Evolutionary conservation across 306 rosid genomes (phyloP).

Genomic region (Dryas octopetala): DNA sequence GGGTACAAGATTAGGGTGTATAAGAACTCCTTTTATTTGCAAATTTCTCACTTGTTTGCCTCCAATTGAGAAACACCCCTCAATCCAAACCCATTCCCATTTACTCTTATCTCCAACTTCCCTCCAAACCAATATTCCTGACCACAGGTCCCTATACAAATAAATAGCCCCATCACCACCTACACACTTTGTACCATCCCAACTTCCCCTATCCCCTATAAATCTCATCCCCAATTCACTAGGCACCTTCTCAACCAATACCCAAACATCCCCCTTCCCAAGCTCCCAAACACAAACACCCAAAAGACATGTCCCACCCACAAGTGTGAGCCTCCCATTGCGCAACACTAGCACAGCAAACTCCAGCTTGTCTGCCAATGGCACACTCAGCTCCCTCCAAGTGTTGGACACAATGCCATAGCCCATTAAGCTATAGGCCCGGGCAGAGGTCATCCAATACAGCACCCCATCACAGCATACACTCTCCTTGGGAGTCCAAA

Average conservation of each 20-base stretch:
- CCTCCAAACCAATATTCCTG: conserved; percentile 64
- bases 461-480: conserved; percentile 43
- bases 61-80: conserved; percentile 44
- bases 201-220: conserved; percentile 41
- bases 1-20: conserved; percentile 62
- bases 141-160: conserved; percentile 56
- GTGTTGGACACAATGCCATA: conserved; percentile 35
- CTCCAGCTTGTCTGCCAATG: conserved; percentile 61
- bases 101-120: conserved; percentile 18
- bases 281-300: conserved; percentile 60
- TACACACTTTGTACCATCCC: conserved; percentile 66
- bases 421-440: conserved; percentile 59
- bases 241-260: conserved; percentile 52
- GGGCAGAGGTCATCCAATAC: conserved; percentile 79
- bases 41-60: conserved; percentile 44
- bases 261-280: conserved; percentile 48
- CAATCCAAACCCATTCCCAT: conserved; percentile 75
- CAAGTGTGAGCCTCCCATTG: conserved; percentile 43
- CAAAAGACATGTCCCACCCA: conserved; percentile 52
- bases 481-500: conserved; percentile 78
- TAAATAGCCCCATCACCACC: conserved; percentile 46
- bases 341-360: conserved; percentile 56
- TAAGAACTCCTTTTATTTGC: conserved; percentile 54
- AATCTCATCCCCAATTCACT: conserved; percentile 50
- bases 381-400: conserved; percentile 64